These are phyloP conservation scores for Pseudovirgaria hyperparasitica DNA, from an alignment of 2,329 filamentous ascomycete genomes.

Conservation along the genomic window DNA sequence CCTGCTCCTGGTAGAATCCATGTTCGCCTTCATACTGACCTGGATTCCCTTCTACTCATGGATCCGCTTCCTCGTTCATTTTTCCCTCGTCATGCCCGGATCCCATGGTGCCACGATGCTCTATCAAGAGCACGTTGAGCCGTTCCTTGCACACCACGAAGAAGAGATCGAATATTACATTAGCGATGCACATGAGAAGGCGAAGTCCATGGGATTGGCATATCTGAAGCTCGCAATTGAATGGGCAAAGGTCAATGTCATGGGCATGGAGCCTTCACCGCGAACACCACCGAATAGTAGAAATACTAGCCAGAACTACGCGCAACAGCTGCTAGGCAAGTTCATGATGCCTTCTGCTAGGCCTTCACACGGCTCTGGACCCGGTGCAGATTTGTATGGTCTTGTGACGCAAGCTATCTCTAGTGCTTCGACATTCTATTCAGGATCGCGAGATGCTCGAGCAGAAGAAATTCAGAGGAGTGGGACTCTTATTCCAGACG, in stretches of 20 bases:
- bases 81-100: constrained; percentile 93
- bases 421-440: constrained; percentile 40
- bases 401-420: constrained; percentile 64
- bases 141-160: constrained; percentile 81
- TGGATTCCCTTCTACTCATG: constrained; percentile 95
- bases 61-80: constrained; percentile 72
- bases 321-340: constrained; percentile 67
- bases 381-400: constrained; percentile 60
- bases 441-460: constrained; percentile 24
- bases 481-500: constrained; percentile 56
- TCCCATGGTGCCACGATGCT: constrained; percentile 83
- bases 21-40: constrained; percentile 72
- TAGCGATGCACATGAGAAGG: constrained; percentile 62
- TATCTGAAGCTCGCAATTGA: constrained; percentile 34
- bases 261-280: constrained; percentile 59
- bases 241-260: constrained; percentile 57
- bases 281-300: constrained; percentile 32
- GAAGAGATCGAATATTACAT: constrained; percentile 83
- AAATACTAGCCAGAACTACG: constrained; percentile 45
- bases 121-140: constrained; percentile 76
- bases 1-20: constrained; percentile 71
- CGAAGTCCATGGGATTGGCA: constrained; percentile 62
- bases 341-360: constrained; percentile 70
- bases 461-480: constrained; percentile 42
- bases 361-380: too few relatives aligned